Evolutionary conservation across 176 grass and related monocot genomes (phyloP), one percentile per base, ranked within the genome.

Genomic region (Phoenix roebelenii): DNA sequence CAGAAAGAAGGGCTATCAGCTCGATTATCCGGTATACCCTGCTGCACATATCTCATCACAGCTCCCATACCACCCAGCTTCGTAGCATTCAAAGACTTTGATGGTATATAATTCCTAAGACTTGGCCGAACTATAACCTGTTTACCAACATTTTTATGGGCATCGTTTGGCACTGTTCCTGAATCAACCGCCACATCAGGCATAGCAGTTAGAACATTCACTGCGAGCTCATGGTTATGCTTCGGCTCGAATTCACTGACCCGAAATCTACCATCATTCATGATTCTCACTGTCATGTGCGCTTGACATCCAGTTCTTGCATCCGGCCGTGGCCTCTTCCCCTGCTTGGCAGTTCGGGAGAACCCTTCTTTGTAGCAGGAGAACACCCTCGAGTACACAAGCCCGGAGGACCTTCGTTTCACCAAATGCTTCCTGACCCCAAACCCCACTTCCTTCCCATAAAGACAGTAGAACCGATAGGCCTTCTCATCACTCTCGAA

Each of bases 221-320:
- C 23, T 35, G 59, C 15, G 4, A 79, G 61, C 17, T 73, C 77
- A 60, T 79, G 77, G 60, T 79, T 79, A 50, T 79, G 77, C 23
- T 30, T 53, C 4, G 50, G 51, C 16, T 67, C 64, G 16, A 67
- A 67, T 1, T 67, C 64, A 15, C 51, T 67, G 5, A 67, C 22
- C 16, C 50, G 64, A 29, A 67, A 67, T 30, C 51, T 15, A 24
- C 64, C 64, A 22, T 55, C 51, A 19, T 54, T 51, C 24, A 32
- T 52, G 23, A 67, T 52, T 51, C 51, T 53, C 44, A 54, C 24
- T 15, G 64, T 67, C 22, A 67, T 54, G 23, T 67, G 64, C 5
- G 64, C 64, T 28, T 54, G 51, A 24, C 64, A 67, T 29, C 64
- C 64, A 9, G 16, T 67, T 22, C 64, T 54, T 17, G 22, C 23